Conservation (phyloP, 2,329 filamentous ascomycete species). For the Penicillium sp. region DNA sequence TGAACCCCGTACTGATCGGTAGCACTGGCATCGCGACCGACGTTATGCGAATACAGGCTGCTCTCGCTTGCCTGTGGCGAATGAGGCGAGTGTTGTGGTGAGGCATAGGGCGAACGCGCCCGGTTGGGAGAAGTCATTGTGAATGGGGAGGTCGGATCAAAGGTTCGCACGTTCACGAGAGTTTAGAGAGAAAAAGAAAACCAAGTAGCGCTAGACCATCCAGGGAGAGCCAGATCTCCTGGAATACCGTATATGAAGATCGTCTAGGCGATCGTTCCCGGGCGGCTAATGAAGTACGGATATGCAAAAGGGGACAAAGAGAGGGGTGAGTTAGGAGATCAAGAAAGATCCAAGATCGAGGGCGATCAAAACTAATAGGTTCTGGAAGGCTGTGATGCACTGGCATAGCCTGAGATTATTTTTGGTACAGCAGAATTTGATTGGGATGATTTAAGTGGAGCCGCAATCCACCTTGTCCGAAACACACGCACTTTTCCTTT, state of each 20-base stretch:
- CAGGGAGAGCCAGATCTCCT: constrained; percentile 15
- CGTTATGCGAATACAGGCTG: constrained; percentile 15
- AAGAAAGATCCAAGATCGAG: not conserved
- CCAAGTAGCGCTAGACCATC: constrained; percentile 7
- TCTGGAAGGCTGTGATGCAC: constrained; percentile 4
- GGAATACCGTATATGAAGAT: constrained; percentile 1
- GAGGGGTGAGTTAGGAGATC: not conserved
- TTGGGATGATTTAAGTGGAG: constrained; percentile 2
- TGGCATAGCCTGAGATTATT: constrained; percentile 20
- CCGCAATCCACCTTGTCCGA: not conserved
- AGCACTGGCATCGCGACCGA: constrained; percentile 15
- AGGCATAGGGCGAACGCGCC: too few relatives aligned
- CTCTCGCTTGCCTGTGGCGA: constrained; percentile 20
- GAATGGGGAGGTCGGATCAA: not conserved
- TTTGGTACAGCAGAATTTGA: constrained; percentile 22
- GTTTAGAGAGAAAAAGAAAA: not conserved
- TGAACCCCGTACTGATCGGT: not conserved
- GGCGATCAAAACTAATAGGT: constrained; percentile 1
- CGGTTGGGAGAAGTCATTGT: too few relatives aligned
- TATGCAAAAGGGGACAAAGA: not conserved
- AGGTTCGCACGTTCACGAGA: not conserved
- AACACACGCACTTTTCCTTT: too few relatives aligned
- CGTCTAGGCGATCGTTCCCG: not conserved
- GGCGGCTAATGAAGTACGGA: not conserved
- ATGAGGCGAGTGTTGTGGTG: constrained; percentile 10